Base-by-base conservation (phyloP, 2,329 filamentous ascomycete genomes). In the Davidsoniella eucalypti region DNA sequence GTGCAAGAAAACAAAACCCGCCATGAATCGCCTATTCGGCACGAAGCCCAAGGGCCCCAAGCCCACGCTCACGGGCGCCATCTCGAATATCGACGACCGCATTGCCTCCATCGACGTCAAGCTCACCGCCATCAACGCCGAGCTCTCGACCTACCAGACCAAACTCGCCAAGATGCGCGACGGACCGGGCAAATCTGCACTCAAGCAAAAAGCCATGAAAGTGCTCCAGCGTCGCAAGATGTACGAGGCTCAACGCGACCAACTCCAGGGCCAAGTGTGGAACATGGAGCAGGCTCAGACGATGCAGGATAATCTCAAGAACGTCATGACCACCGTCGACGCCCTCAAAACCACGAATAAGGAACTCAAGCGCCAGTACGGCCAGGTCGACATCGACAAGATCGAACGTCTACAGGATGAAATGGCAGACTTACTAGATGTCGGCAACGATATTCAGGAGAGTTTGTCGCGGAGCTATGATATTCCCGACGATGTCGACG, bases 281-380 rank as follows among this genome's bases (percentile, higher is more conserved):
- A 96, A 96, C 69, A 95, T 98, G 88, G 88, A 96, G 69, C 88
- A 95, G 67, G 88, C 90, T 2, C 84, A 84, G 63, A 93, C 88
- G 75, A 95, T 96, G 90, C 87, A 94, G 69, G 90, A 96, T 68
- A 96, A 96, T 62, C 76, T 98, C 49, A 92, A 93, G 65, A 96
- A 96, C 65, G 90, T 92, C 55, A 95, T 95, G 88, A 93, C 87
- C 16, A 95, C 92, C 25, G 88, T 96, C 42, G 90, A 96, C 64
- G 88, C 90, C 9, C 90, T 98, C 78, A 93, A 95, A 75, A 87
- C 84, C 1, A 95, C 90, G 21, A 94, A 92, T 60, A 94, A 94
- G 69, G 82, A 87, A 60, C 75, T 98, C 56, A 80, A 80, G 62
- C 84, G 86, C 65, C 90, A 96, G 71, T 96, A 96, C 62, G 90